Percentiles rank a stretch among this genome's conserved stretches.
Evolutionary conservation across 805 yeast species (phyloP).

Genomic region (Candida schatavii): DNA sequence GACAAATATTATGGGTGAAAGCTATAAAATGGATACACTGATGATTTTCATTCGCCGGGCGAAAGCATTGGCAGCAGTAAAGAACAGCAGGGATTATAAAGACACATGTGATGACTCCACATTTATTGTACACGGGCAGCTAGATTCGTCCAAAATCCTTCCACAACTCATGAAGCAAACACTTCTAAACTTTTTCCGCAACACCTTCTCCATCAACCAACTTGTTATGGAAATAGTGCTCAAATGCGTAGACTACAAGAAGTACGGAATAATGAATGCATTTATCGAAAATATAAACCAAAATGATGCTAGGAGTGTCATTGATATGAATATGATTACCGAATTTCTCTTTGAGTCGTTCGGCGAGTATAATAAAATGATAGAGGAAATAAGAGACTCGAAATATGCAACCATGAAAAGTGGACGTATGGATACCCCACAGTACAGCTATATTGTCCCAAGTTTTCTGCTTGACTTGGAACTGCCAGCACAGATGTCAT

Average conservation of each 20-base stretch:
- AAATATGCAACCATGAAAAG: slow-evolving; percentile 10
- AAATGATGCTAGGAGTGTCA: background rate
- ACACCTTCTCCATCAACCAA: slow-evolving; percentile 10
- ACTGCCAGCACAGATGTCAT: background rate
- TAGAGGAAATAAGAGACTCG: slow-evolving; percentile 7
- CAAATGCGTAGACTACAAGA: slow-evolving; percentile 1
- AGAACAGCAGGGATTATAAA: too few relatives aligned
- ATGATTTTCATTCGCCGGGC: too few relatives aligned
- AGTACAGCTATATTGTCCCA: background rate
- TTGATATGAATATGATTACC: slow-evolving; percentile 12
- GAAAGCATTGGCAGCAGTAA: too few relatives aligned
- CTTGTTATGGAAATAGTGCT: slow-evolving; percentile 10
- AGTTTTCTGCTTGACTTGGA: background rate
- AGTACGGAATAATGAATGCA: slow-evolving; percentile 8
- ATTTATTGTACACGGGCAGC: too few relatives aligned
- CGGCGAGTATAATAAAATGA: slow-evolving; percentile 5
- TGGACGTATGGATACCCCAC: background rate
- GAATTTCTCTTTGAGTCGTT: slow-evolving; percentile 16
- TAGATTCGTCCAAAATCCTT: background rate
- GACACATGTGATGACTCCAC: too few relatives aligned
- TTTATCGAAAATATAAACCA: background rate
- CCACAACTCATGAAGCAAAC: background rate
- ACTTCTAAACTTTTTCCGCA: slow-evolving; percentile 15
- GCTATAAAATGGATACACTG: too few relatives aligned
- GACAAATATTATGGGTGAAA: too few relatives aligned